Base-by-base conservation (phyloP, 2,329 filamentous ascomycete genomes). In the Fusarium globosum region DNA sequence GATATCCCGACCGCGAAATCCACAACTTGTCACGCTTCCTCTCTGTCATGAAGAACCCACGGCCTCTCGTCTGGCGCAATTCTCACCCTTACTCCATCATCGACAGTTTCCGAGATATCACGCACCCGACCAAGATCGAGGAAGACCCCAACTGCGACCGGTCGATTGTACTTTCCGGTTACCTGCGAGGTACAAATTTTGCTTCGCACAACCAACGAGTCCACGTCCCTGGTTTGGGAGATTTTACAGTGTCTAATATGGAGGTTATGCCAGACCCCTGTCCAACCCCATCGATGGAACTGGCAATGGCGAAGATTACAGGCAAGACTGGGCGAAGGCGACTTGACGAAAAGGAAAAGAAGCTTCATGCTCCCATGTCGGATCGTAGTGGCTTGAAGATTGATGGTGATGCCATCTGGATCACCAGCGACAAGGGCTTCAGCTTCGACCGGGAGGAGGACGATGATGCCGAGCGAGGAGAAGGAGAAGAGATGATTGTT, bases 11-110 rank as follows among this genome's bases (percentile, higher is more conserved):
- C 81, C 91, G 97, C 73, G 97, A 99, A 83, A 91, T 99, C 21
- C 94, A 98, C 84, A 99, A 99, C 80, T 83, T 99, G 61, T 97
- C 94, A 20, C 91, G 97, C 62, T 99, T 99, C 82, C 87, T 99
- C 74, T 97, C 94, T 26, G 95, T 99, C 75, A 99, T 99, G 97
- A 99, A 99, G 87, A 99, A 97, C 80, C 96, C 97, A 9, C 89
- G 96, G 67, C 96, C 96, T n/a, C 86, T 99, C 36, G 88, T 99
- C 46, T 99, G 96, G 96, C 90, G 97, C 68, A 99, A 99, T 81
- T 93, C 94, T 4, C 96, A 99, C 85, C 95, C 96, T 9, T 99
- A 99, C 82, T 91, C 94, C 65, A 86, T 99, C 61, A 94, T 96
- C 66, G 96, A 99, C 84, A 94, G 95, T 73, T 97, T 98, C 83